Evolutionary conservation across 176 grass and related monocot genomes (phyloP).

Genomic region (Bolboschoenus planiculmis): DNA sequence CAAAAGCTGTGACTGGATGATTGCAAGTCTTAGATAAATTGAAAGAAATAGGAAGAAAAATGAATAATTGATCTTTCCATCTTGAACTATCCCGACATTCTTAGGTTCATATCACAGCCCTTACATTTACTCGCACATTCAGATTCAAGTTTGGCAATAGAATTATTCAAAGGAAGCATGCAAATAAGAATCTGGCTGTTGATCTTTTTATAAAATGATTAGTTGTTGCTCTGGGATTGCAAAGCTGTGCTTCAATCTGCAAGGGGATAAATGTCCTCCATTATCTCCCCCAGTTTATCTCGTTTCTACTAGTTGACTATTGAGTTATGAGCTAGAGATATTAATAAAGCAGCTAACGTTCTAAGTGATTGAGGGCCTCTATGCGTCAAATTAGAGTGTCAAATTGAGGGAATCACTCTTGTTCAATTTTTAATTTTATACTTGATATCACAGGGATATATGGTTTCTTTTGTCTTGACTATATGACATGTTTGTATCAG

Average conservation of each 20-base stretch:
- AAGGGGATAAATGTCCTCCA: background rate
- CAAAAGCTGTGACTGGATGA: background rate
- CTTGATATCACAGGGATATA: background rate
- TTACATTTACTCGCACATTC: background rate
- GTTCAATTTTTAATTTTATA: background rate
- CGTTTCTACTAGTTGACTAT: background rate
- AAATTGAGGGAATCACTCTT: background rate
- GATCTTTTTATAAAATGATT: background rate
- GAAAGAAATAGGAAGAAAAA: background rate
- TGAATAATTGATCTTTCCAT: background rate
- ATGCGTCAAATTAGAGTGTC: background rate
- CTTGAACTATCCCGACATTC: background rate
- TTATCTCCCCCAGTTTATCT: background rate
- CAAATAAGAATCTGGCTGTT: background rate
- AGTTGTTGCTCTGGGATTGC: background rate
- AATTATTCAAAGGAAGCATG: background rate
- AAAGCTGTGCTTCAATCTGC: background rate
- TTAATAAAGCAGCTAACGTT: background rate
- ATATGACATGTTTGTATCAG: conserved; percentile 37
- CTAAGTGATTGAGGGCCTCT: background rate
- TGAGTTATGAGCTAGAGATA: background rate
- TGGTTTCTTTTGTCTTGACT: background rate
- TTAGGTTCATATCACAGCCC: background rate
- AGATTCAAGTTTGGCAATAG: background rate
- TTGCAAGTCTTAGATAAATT: background rate